Base-by-base conservation (phyloP, 176 grass and related monocot genomes). In the Eremochloa ophiuroides region DNA sequence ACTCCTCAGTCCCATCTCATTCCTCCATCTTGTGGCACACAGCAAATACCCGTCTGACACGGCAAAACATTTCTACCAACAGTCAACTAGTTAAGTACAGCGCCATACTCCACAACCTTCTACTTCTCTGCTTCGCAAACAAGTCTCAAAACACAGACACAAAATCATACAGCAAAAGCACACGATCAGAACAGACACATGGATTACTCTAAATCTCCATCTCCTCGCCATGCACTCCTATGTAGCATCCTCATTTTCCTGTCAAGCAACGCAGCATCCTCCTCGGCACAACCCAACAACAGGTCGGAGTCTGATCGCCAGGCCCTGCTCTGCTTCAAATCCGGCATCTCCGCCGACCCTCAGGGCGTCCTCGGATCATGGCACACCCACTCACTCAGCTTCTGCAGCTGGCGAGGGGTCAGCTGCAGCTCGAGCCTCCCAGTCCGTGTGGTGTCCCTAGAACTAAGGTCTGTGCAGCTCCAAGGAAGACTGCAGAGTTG, bases 321-420 rank as follows among this genome's bases (percentile, higher is more conserved):
- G 28, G 77, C 84, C 16, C 87, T 93, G 16, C 81, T 89, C 6
- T 89, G 80, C 81, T 89, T 93, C 87, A 87, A 70, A 70, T n/a
- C 66, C n/a, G 50, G 74, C 56, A 28, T 93, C 53, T 53, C 55
- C 1, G 6, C 0, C 9, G 75, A 87, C 10, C 80, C 84, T 2
- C 1, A 1, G 0, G 7, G 65, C 5, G 84, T 27, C 7, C 53
- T 89, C 3, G 0, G 10, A 14, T 81, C 86, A 27, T 92, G 87
- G 84, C 0, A 16, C 23, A 33, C 35, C 7, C 14, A 3, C 1
- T 84, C 84, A 0, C 40, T 89, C 37, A 30, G 68, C 42, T 87
- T 81, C 60, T 93, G 91, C 72, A 25, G 17, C 18, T 93, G 87
- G 91, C 31, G 27, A 2, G 91, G 91, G 13, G 80, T 93, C 18